Evolutionary conservation across 306 rosid species (phyloP), one percentile per base, ranked within the genome.

Genomic region (Inga laurina): DNA sequence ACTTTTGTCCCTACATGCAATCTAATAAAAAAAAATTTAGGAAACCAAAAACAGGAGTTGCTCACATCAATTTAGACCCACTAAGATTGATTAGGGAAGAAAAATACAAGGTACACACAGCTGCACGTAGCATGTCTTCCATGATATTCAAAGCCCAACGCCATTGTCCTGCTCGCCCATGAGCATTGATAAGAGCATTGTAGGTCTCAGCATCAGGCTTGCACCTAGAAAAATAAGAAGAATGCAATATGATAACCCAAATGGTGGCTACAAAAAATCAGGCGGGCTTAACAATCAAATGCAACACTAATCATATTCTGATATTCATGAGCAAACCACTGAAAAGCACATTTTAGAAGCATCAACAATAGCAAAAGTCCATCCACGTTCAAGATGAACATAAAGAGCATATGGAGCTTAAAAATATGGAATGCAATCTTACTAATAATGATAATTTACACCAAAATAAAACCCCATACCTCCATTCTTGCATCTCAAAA

Each of bases 141-240:
- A 95, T 92, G 87, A 95, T 91, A 90, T 92, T 93, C 94, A 84
- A 86, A 48, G 99, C 97, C 99, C 99, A 95, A 78, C 98, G 98
- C 96, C 96, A 93, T 74, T 95, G 99, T 76, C 98, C 98, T 59
- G 86, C 91, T 77, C 94, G 89, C 84, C 99, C 99, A 79, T 93
- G 99, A n/a, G 90, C 96, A 86, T 93, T 91, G 79, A 95, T 92
- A 77, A 95, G 91, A 64, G 97, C 93, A 84, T 90, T 92, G 69
- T 90, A 95, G 57, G 99, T 91, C 91, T 95, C 97, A 49, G 86
- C 97, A 88, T 95, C 94, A 66, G 98, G 97, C 86, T 95, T 95
- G 88, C 99, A 95, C 93, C 99, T 95, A 77, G 24, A 56, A 85
- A 46, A 68, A 84, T 61, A 73, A 13, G 22, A 73, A 35, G 61